Evolutionary conservation across 768 basidiomycete genomes (phyloP), one percentile per base, ranked within the genome.

Genomic region (Suillus sp.): DNA sequence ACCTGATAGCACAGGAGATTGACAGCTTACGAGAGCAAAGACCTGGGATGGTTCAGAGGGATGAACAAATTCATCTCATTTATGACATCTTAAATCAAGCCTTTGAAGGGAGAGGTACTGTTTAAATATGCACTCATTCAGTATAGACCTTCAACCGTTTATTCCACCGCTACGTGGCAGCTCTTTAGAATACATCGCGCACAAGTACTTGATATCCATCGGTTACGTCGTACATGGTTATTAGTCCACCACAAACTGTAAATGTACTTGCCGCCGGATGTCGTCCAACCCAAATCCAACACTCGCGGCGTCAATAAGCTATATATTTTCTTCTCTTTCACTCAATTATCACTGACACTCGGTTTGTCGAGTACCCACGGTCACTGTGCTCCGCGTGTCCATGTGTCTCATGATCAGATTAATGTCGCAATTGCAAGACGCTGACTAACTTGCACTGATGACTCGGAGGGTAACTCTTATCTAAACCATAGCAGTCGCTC

Each of bases 21-120:
- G 93, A 95, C 69, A 84, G 81, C 32, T 74, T 95, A 67, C 78
- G 93, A 65, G 93, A 95, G 77, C 93, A 94, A 73, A 77, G 93
- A 38, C 87, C 88, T 2, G 82, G 87, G 32, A 94, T 95, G 93
- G 91, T 94, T 38, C 86, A 94, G 77, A 80, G 83, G 62, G 75
- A 79, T 7, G 88, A 89, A 65, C 92, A 94, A 73, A 74, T 85
- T 5, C 38, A 79, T 3, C 74, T 92, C 61, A 78, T 93, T 50
- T 93, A 93, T 71, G 81, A 87, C 64, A 77, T 87, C 34, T 75
- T 92, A 30, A 65, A 69, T 7, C 72, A 68, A 51, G 74, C 71
- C 0, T 71, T 75, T 56, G 7, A 35, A 59, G 32, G 27, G 1
- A 51, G 35, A 65, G 56, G 48, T 75, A 48, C 67, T 22, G 25